Percentiles rank a stretch among this genome's conserved stretches.
These are phyloP conservation scores for Helotiales sp. DNA, from an alignment of 2,329 filamentous ascomycete species.

Conservation along the genomic window DNA sequence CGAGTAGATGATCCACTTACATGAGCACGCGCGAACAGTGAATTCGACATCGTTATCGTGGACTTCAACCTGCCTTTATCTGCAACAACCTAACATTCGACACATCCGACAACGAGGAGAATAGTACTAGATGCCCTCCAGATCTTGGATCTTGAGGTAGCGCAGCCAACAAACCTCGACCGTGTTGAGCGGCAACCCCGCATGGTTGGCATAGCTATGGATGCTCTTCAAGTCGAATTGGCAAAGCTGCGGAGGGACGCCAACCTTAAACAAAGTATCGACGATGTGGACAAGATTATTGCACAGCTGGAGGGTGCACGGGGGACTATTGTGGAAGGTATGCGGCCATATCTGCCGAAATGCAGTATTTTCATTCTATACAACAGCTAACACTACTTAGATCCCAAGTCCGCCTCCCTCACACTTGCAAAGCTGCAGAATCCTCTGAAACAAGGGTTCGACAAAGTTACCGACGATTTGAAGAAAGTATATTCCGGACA, in stretches of 20 bases:
- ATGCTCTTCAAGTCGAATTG: constrained; percentile 34
- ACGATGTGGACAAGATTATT: constrained; percentile 82
- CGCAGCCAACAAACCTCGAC: constrained; percentile 1
- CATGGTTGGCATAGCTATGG: constrained; percentile 32
- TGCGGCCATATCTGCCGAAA: background rate
- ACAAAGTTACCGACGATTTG: constrained; percentile 75
- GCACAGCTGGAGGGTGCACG: constrained; percentile 72
- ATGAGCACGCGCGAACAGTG: constrained; percentile 16
- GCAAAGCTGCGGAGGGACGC: constrained; percentile 33
- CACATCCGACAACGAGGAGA: no score
- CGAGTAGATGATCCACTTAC: constrained; percentile 4
- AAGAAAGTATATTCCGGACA: constrained; percentile 82
- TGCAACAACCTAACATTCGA: no score
- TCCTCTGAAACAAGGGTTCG: constrained; percentile 78
- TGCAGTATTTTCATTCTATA: background rate
- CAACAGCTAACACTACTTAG: constrained; percentile 39
- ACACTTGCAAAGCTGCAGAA: constrained; percentile 84
- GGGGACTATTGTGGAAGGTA: constrained; percentile 71
- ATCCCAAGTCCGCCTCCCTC: constrained; percentile 69
- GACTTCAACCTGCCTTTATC: no score
- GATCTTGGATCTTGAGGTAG: constrained; percentile 7
- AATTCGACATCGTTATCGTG: background rate
- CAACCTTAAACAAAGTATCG: constrained; percentile 44
- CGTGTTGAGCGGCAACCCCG: background rate
- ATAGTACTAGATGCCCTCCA: no score